These are phyloP conservation scores for Colletotrichum graminicola DNA, from an alignment of 2,329 filamentous ascomycete genomes.

Conservation along the genomic window DNA sequence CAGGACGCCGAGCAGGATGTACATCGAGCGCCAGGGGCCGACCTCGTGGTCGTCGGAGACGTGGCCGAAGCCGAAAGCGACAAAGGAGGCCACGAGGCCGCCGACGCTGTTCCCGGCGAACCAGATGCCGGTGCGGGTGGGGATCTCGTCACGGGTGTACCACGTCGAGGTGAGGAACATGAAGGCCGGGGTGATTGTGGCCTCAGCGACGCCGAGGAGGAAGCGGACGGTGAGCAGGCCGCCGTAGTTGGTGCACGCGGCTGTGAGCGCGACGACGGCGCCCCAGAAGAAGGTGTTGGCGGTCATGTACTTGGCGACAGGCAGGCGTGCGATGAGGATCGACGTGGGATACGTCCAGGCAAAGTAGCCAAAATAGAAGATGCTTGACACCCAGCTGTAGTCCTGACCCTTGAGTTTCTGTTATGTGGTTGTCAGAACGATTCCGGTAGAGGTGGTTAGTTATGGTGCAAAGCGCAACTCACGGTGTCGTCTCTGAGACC, in stretches of 20 bases:
- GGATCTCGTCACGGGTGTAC: slow-evolving; percentile 70
- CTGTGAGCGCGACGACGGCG: slow-evolving; percentile 57
- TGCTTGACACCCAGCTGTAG: slow-evolving; percentile 61
- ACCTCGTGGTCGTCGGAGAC: slow-evolving; percentile 57
- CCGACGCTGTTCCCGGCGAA: slow-evolving; percentile 65
- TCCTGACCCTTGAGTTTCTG: slow-evolving; percentile 67
- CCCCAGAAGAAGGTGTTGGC: slow-evolving; percentile 65
- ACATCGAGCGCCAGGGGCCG: slow-evolving; percentile 69
- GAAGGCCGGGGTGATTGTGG: slow-evolving; percentile 66
- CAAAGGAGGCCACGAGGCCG: slow-evolving; percentile 60
- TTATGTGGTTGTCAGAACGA: slow-evolving; percentile 58
- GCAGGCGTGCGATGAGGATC: slow-evolving; percentile 60
- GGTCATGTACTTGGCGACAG: slow-evolving; percentile 61
- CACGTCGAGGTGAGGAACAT: slow-evolving; percentile 68
- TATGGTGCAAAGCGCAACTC: slow-evolving; percentile 9
- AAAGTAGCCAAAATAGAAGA: slow-evolving; percentile 60
- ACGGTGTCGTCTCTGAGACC: slow-evolving; percentile 63
- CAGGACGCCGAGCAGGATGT: slow-evolving; percentile 63
- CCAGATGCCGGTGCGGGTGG: slow-evolving; percentile 67
- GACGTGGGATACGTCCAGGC: slow-evolving; percentile 64
- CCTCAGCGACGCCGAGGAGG: slow-evolving; percentile 67
- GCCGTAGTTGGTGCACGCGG: slow-evolving; percentile 60
- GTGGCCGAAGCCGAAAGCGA: slow-evolving; percentile 69
- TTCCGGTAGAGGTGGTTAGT: no score
- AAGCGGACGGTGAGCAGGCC: slow-evolving; percentile 65